Base-by-base conservation (phyloP, 148 eudicot genomes). In the Tetragonia tetragonoides region DNA sequence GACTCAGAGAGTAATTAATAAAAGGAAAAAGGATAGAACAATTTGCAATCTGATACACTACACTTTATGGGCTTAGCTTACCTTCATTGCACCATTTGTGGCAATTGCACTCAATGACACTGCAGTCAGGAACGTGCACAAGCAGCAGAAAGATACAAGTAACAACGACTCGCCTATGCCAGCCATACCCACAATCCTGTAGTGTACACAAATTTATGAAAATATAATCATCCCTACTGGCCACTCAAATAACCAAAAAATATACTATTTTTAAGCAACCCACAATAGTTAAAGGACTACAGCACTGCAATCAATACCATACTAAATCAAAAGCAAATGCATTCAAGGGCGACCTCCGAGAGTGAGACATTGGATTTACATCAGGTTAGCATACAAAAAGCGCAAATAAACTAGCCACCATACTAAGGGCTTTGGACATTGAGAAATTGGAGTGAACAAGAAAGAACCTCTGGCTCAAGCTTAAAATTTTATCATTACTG, bases 1-100 rank as follows among this genome's bases (percentile, higher is more conserved):
- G 10, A 41, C 54, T 10, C 51, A 64, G 15, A 71, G 23, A 60
- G n/a, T 42, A 20, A n/a, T 21, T 61, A 61, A 28, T 23, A 46
- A 46, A 20, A 65, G 10, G 23, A 9, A 70, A 46, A 73, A 16
- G 40, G 44, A 64, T 28, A 17, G 24, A 62, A 20, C 71, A 62
- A 6, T 40, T 62, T 41, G 41, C 10, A 34, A 70, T 59, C 59
- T 40, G 16, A 38, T 2, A 28, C 10, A 41, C 20, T 10, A 15
- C 23, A 28, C 47, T 24, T 28, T 21, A 7, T 41, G 11, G 34
- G 77, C 49, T 44, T 39, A 70, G 21, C 56, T 69, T 86, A 95
- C 99, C 98, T 95, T 95, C 99, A 95, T 95, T 77, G 99, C 99
- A 74, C 99, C 99, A 91, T 95, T 95, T 64, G 99, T 93, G 73